A percentile compares a stretch with the other conserved stretches of the same genome.
Evolutionary conservation across 768 basidiomycete species (phyloP).

Genomic region (Panellus pusillus): DNA sequence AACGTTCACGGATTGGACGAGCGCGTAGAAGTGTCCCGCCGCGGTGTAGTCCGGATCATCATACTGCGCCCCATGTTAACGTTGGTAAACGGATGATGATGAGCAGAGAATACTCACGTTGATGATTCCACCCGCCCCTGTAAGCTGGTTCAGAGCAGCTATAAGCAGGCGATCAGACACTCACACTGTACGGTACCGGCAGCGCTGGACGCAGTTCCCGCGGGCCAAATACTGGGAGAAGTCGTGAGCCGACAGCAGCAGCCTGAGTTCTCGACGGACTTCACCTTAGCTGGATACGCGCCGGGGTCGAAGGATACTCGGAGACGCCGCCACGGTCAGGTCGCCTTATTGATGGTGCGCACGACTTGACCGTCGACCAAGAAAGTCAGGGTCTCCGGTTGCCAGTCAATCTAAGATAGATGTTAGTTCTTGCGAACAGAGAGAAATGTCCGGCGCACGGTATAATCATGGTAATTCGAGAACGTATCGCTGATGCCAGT

Average conservation of each 20-base stretch:
- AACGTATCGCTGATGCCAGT: conserved; percentile 62
- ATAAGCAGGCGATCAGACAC: background rate
- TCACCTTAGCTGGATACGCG: conserved; percentile 78
- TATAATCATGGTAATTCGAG: conserved; percentile 72
- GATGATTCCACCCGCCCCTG: conserved; percentile 53
- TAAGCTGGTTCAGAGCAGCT: background rate
- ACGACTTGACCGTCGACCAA: conserved; percentile 70
- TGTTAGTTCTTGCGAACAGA: background rate
- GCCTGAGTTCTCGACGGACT: conserved; percentile 13
- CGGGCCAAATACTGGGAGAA: conserved; percentile 69
- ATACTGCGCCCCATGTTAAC: conserved; percentile 38
- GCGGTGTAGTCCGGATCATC: conserved; percentile 71
- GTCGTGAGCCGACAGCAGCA: background rate
- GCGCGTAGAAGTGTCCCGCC: conserved; percentile 73
- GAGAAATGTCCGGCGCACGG: conserved; percentile 42
- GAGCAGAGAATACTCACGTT: conserved; percentile 29
- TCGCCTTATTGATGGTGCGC: conserved; percentile 64
- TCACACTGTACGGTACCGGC: conserved; percentile 69
- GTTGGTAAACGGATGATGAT: too few relatives aligned
- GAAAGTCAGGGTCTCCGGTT: conserved; percentile 64
- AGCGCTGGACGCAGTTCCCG: conserved; percentile 61
- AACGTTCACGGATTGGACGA: conserved; percentile 61
- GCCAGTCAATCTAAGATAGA: conserved; percentile 74
- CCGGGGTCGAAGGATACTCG: conserved; percentile 75
- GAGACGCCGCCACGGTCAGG: conserved; percentile 54